Conservation (phyloP, 1,284 basidiomycete species). For the Fistulinella cinereoalba region DNA sequence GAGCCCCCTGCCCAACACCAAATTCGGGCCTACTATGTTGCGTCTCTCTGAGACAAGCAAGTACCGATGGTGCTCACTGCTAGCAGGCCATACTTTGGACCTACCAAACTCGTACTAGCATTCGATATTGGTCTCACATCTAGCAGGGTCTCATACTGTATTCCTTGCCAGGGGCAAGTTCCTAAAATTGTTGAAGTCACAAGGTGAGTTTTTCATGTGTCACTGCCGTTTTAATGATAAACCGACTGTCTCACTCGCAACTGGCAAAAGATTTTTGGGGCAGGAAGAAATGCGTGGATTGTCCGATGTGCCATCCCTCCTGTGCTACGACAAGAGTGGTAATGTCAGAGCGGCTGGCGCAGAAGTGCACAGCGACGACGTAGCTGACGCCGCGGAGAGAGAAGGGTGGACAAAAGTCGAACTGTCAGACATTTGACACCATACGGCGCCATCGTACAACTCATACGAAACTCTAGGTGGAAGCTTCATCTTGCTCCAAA, state of each 20-base stretch:
- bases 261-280: no score
- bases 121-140: constrained; percentile 11
- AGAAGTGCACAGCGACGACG: neutral
- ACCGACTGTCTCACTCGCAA: no score
- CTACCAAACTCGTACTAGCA: constrained; percentile 10
- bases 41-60: no score
- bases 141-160: constrained; percentile 9
- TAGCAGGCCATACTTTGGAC: constrained; percentile 5
- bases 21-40: no score
- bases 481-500: constrained; percentile 48
- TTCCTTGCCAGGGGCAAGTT: constrained; percentile 1
- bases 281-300: no score
- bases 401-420: neutral
- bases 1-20: no score
- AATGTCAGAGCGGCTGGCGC: neutral
- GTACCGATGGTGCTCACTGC: no score
- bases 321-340: neutral
- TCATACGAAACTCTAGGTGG: constrained; percentile 40
- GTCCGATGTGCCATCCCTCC: neutral
- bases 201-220: neutral
- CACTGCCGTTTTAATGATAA: no score
- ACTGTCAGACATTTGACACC: neutral
- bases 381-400: neutral
- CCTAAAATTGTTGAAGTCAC: constrained; percentile 5
- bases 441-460: neutral